Conservation (phyloP, 73 alveolate species). For the Stentor coeruleus region DNA sequence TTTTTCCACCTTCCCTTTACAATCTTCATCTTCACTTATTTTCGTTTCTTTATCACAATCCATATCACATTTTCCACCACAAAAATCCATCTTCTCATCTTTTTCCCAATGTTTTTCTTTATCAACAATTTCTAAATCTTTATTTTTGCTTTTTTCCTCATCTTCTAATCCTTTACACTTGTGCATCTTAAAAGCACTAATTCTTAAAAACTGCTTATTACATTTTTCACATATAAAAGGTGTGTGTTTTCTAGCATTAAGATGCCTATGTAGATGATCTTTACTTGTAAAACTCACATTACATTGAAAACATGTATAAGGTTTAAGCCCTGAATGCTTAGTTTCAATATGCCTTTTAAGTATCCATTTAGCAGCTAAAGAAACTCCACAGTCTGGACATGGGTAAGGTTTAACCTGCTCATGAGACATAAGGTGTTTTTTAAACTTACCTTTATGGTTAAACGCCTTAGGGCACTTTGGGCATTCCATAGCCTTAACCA, state of each 20-base stretch:
- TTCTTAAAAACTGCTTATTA: not conserved
- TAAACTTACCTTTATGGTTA: conserved; percentile 9
- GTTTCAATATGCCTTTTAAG: not conserved
- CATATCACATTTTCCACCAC: not conserved
- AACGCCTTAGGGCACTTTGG: conserved; percentile 7
- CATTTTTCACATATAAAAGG: conserved; percentile 13
- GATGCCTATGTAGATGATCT: conserved; percentile 13
- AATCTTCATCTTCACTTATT: not conserved
- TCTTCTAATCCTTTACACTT: not conserved
- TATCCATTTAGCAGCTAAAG: not conserved
- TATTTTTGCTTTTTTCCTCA: not conserved
- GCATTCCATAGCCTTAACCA: conserved; percentile 11
- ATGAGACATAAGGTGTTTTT: not conserved
- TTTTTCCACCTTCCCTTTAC: not conserved
- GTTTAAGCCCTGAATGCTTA: not conserved
- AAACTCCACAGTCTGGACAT: not conserved
- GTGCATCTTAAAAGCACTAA: conserved; percentile 4
- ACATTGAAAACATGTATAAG: not conserved
- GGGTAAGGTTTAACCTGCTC: not conserved
- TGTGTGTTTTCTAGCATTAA: not conserved
- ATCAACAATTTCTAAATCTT: not conserved
- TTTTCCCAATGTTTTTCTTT: not conserved
- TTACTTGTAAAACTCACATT: not conserved
- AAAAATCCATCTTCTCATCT: not conserved
- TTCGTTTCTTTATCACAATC: not conserved